Evolutionary conservation across 257 asterid genomes (phyloP), one percentile per base, ranked within the genome.

Genomic region (Eucommia ulmoides): DNA sequence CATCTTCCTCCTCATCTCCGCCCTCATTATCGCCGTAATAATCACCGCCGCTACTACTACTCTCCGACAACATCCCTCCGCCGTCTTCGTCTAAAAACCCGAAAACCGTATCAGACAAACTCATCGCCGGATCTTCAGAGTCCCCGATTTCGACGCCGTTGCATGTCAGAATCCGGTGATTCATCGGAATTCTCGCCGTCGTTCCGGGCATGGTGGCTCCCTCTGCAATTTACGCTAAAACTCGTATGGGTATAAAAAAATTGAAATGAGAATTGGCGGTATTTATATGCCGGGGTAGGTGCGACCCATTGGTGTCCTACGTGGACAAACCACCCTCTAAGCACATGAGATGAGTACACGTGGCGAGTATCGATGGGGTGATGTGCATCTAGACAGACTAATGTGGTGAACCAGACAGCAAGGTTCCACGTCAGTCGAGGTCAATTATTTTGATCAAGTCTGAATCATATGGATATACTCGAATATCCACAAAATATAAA

Each of bases 361-460:
- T 20, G 25, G n/a, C 3, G 0, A 19, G 14, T 20, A 48, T 61
- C 65, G 74, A 55, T 65, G 65, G 51, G 75, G 6, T 18, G 23
- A 1, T 1, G 3, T 11, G 16, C 35, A 49, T 38, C 19, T 16
- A 21, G 54, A 2, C 35, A 68, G 77, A 47, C 75, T 53, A 59
- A 20, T 3, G 16, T 7, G 38, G 72, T 48, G 55, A 71, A 51
- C 72, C 65, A 54, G 71, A 75, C 85, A 79, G 68, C 76, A 64
- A 46, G 85, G 93, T 77, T 88, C 84, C 95, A 81, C 95, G 86
- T 84, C 84, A 75, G 81, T 35, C 50, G 5, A 6, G 55, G 67
- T 65, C 70, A 62, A 71, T 6, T 65, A 56, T 67, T 70, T 67
- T 49, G 56, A 53, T 61, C 54, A 23, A 18, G 8, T n/a, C 20